Evolutionary conservation across 768 basidiomycete species (phyloP).

Genomic region (Xerocomellus chrysenteron): DNA sequence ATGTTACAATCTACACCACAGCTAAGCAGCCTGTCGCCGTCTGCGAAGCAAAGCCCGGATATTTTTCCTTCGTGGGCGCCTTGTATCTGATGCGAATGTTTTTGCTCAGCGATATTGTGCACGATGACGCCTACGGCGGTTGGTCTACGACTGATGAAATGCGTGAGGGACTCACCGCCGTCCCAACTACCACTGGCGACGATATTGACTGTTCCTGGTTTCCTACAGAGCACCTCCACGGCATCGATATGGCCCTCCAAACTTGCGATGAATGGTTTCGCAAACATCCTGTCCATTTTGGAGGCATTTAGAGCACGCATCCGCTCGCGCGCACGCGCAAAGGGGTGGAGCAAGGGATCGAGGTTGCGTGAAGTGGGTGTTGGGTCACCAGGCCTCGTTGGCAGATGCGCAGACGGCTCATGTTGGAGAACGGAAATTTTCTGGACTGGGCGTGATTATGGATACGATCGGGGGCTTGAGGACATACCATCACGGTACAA

Average conservation of each 20-base stretch:
- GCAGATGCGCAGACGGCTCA: conserved; percentile 72
- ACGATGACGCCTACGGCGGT: conserved; percentile 68
- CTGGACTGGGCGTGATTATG: conserved; percentile 36
- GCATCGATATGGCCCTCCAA: conserved; percentile 94
- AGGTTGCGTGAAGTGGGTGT: conserved; percentile 90
- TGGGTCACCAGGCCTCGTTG: conserved; percentile 74
- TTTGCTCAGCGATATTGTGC: conserved; percentile 69
- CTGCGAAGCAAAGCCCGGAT: conserved; percentile 76
- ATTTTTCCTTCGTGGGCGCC: conserved; percentile 84
- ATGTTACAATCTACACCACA: conserved; percentile 83
- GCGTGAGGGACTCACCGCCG: conserved; percentile 63
- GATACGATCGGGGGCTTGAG: not conserved
- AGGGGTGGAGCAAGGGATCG: conserved; percentile 94
- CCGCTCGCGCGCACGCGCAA: conserved; percentile 88
- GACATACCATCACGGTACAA: conserved; percentile 18
- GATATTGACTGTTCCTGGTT: conserved; percentile 67
- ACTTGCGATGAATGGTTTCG: conserved; percentile 91
- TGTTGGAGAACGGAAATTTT: conserved; percentile 88
- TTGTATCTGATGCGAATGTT: conserved; percentile 54
- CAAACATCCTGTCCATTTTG: conserved; percentile 96
- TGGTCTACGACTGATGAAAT: not conserved
- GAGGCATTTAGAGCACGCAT: conserved; percentile 91
- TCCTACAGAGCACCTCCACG: conserved; percentile 80
- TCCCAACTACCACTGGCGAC: conserved; percentile 95
- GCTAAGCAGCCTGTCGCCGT: conserved; percentile 60